Percentiles rank a stretch among this genome's conserved stretches.
Conservation (phyloP, 768 basidiomycete species). For the Floccularia luteovirens region DNA sequence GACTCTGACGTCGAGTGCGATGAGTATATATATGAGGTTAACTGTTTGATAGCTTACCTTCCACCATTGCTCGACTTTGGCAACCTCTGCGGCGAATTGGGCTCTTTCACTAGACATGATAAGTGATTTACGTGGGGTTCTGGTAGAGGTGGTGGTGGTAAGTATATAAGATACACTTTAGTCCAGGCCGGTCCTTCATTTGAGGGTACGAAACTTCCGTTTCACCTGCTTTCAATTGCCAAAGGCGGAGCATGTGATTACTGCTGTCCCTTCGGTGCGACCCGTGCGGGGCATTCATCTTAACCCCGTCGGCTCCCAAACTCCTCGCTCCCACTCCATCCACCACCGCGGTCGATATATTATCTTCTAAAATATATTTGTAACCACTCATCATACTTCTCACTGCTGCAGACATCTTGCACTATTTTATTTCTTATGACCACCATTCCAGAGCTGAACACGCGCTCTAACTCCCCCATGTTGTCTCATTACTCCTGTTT, state of each 20-base stretch:
- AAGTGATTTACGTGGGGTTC: constrained; percentile 9
- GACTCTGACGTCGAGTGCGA: constrained; percentile 39
- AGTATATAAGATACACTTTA: constrained; percentile 17
- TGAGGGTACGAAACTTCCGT: constrained; percentile 13
- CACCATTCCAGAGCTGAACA: too few relatives aligned
- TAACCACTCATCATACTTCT: too few relatives aligned
- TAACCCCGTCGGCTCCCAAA: constrained; percentile 26
- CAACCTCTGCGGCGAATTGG: constrained; percentile 75
- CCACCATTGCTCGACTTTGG: constrained; percentile 86
- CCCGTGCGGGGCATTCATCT: constrained; percentile 11
- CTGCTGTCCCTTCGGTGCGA: constrained; percentile 15
- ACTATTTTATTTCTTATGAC: too few relatives aligned
- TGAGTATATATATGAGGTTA: constrained; percentile 5
- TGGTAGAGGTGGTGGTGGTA: constrained; percentile 11
- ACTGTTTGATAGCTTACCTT: constrained; percentile 45
- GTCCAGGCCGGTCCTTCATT: constrained; percentile 7
- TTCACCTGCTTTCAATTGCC: constrained; percentile 12
- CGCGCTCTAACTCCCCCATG: too few relatives aligned
- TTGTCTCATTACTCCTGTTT: too few relatives aligned
- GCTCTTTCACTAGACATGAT: constrained; percentile 60
- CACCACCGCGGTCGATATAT: not conserved
- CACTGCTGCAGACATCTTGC: too few relatives aligned
- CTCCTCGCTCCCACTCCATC: constrained; percentile 2
- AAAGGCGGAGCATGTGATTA: constrained; percentile 39
- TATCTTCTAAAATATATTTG: too few relatives aligned